Base-by-base conservation (phyloP, 2,329 filamentous ascomycete genomes). In the Mycocentrospora acerina region DNA sequence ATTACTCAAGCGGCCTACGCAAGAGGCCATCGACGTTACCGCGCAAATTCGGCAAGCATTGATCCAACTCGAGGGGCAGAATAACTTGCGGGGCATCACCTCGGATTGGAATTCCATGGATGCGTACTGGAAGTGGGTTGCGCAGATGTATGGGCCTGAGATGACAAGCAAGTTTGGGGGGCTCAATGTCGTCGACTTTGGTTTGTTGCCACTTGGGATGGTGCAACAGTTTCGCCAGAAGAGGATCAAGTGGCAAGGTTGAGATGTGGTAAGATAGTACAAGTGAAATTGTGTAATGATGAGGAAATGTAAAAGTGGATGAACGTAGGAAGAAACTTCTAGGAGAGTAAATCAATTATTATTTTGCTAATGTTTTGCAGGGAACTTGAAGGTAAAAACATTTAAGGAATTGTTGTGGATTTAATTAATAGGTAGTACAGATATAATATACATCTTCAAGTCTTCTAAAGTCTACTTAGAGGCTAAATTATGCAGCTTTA, bases 111-210 rank as follows among this genome's bases (percentile, higher is more conserved):
- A 32, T 11, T 14, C 5, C 3, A 67, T 67, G 63, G 48, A 62
- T 16, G 48, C 57, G 6, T 67, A 67, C 32, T 66, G 61, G 61
- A 66, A 60, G 35, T 67, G 63, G 59, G 48, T 65, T 29, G 50
- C 58, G n/a, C 55, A 65, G 40, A 57, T 66, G 55, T 66, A 68
- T 40, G 62, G 61, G 4, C 55, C 55, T 6, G 61, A 67, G 28
- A 66, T 67, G 52, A 48, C 59, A 18, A 48, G 51, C 7, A 48
- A 37, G 37, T 67, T 68, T 47, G 64, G 63, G 0, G 57, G 62
- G 2, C 49, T 67, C 17, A 61, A 53, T 35, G 49, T 66, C 1
- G 63, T 67, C 4, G 62, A 67, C 24, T 47, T 46, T 14, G 60
- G 60, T 0, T 38, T 64, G 50, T 30, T 68, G 34, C 62, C 64